Evolutionary conservation across 345 rosid genomes (phyloP).

Genomic region (Combretum micranthum): DNA sequence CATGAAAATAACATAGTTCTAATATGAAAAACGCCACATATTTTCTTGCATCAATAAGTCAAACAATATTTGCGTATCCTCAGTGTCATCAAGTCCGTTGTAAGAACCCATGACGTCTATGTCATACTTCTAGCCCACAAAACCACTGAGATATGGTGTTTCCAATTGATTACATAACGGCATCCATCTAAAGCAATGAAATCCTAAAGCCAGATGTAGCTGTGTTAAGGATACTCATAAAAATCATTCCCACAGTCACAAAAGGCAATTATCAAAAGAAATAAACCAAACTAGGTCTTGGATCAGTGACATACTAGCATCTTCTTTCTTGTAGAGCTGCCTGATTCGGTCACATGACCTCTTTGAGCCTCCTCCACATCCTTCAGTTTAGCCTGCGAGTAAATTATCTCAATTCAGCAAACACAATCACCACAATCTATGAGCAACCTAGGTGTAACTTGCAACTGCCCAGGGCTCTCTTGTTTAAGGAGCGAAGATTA

Average conservation of each 20-base stretch:
- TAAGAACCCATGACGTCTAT: no score
- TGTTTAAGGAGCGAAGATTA: background rate
- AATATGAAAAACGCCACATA: no score
- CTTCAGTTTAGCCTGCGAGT: slow-evolving; percentile 54
- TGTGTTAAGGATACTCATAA: background rate
- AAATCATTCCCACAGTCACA: background rate
- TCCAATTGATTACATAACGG: no score
- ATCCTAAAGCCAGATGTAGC: no score
- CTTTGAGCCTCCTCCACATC: slow-evolving; percentile 36
- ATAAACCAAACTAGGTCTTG: slow-evolving; percentile 3
- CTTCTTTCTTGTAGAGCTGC: slow-evolving; percentile 59
- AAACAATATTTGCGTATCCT: no score
- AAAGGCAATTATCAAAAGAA: background rate
- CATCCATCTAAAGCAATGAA: no score
- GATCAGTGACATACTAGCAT: slow-evolving; percentile 46
- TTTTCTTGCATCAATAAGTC: no score
- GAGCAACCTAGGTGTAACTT: background rate
- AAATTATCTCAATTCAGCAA: background rate
- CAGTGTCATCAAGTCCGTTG: no score
- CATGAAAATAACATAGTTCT: no score
- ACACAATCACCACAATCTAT: background rate
- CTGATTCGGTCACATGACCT: slow-evolving; percentile 40
- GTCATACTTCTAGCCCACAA: no score
- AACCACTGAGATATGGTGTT: no score
- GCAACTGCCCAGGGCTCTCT: background rate